Evolutionary conservation across 805 yeast species (phyloP).

Genomic region (Yarrowia sp.): DNA sequence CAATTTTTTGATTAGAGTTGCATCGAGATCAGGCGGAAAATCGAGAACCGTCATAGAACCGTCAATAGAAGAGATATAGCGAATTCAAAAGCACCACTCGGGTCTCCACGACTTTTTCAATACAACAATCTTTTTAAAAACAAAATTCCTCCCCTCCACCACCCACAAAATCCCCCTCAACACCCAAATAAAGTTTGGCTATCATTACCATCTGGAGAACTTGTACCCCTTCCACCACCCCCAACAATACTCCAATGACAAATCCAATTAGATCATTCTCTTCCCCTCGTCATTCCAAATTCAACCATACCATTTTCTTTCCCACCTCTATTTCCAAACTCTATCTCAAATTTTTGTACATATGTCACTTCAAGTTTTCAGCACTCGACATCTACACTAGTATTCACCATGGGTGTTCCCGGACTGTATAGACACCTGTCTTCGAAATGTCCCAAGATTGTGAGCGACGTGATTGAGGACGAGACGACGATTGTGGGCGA

Average conservation of each 20-base stretch:
- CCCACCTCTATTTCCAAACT: not conserved
- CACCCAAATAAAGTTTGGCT: not conserved
- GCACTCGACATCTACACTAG: not conserved
- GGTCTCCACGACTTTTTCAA: too few relatives aligned
- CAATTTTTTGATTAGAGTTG: too few relatives aligned
- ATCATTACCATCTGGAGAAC: too few relatives aligned
- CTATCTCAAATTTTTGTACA: not conserved
- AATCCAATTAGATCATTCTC: not conserved
- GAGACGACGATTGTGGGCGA: conserved; percentile 63
- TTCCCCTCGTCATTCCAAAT: not conserved
- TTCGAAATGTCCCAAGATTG: conserved; percentile 89
- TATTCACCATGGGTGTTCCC: conserved; percentile 74
- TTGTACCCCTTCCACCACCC: not conserved
- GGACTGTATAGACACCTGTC: conserved; percentile 98
- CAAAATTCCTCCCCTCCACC: too few relatives aligned
- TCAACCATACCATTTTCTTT: not conserved
- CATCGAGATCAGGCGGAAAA: too few relatives aligned
- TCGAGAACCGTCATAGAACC: too few relatives aligned
- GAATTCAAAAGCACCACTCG: too few relatives aligned
- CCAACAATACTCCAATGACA: not conserved
- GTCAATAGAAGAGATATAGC: too few relatives aligned
- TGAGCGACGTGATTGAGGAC: conserved; percentile 86
- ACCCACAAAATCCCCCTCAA: too few relatives aligned
- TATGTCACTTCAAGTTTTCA: too few relatives aligned
- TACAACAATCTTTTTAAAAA: too few relatives aligned